Base-by-base conservation (phyloP, 1,139 yeast species). In the Lodderomyces beijingensis region DNA sequence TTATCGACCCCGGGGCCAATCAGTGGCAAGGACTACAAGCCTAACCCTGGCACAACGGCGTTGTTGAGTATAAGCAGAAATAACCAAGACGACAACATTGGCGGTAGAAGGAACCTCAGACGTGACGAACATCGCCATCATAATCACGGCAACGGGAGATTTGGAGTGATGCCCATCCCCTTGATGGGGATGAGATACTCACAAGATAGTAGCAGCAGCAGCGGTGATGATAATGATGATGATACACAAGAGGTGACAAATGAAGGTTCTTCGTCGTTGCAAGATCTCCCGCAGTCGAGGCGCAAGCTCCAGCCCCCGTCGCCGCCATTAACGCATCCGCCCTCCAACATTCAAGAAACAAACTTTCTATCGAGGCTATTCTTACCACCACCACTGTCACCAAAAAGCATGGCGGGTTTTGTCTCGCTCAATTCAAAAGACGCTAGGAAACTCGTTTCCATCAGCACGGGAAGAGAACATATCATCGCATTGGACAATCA, bases 401-500 rank as follows among this genome's bases (percentile, higher is more conserved):
- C 37, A 22, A 37, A 46, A 16, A 62, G 55, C 36, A 62, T 80
- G 32, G 50, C 69, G 2, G n/a, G n/a, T n/a, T n/a, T n/a, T n/a
- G n/a, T n/a, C n/a, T 65, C 77, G 25, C 12, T 9, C 13, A 16
- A 28, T 17, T 28, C 29, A 15, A 11, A 11, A 3, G 17, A 24
- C 10, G 40, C 37, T 18, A 38, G 47, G 17, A 62, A 56, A 37
- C 62, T 80, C 32, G 50, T 70, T 2, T 65, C 77, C 3, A 64
- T 82, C 3, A 65, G 79, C 10, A 70, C 84, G 27, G 93, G 93
- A 0, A 56, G 93, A 39, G 65, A 73, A 27, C 89, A 80, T 51
- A 67, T 82, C 30, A 54, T 82, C 9, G 91, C 81, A 0, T 53
- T 82, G 32, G 85, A 78, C 43, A 57, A 64, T n/a, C 35, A 57